phyloP scores from a whole-genome alignment of 2,329 filamentous ascomycete species.

The Laburnicola sp. region DNA sequence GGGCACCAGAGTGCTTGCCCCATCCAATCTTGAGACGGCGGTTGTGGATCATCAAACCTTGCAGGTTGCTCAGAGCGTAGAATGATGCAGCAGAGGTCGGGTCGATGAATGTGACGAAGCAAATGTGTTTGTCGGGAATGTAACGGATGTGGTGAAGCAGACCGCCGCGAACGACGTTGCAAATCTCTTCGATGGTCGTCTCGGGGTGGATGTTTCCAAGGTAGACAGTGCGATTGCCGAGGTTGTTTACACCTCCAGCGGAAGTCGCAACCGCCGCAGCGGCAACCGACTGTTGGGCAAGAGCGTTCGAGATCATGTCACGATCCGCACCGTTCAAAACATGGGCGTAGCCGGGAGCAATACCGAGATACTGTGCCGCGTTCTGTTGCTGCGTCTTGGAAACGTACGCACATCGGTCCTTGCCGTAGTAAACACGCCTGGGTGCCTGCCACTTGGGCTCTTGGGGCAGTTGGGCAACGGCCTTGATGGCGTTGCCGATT shows the following conservation, averaged over 20 bases:
- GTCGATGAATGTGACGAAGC: constrained; percentile 99
- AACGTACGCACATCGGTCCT: constrained; percentile 96
- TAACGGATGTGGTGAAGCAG: constrained; percentile 97
- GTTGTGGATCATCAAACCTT: constrained; percentile 99
- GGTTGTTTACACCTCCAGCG: constrained; percentile 93
- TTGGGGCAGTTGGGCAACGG: constrained; percentile 92
- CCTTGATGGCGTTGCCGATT: constrained; percentile 97
- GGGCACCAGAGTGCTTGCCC: constrained; percentile 97
- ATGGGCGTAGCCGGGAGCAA: constrained; percentile 93
- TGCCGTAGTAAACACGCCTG: constrained; percentile 95
- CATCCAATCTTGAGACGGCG: constrained; percentile 96
- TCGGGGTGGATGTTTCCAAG: constrained; percentile 98
- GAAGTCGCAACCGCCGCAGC: constrained; percentile 95
- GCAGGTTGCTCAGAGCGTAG: constrained; percentile 94
- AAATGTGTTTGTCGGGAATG: constrained; percentile 99
- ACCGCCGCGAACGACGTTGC: constrained; percentile 95
- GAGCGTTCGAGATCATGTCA: constrained; percentile 91
- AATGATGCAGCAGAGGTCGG: constrained; percentile 97
- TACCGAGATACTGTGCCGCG: constrained; percentile 94
- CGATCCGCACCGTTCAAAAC: constrained; percentile 95
- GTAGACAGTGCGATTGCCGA: constrained; percentile 97
- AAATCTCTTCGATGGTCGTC: constrained; percentile 98
- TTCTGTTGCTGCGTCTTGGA: constrained; percentile 99
- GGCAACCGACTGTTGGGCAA: constrained; percentile 96
- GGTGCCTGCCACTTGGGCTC: constrained; percentile 96